These are phyloP conservation scores for Oehlia diaphana DNA, from an alignment of 192 early-diverging fungal genomes.

Conservation along the genomic window DNA sequence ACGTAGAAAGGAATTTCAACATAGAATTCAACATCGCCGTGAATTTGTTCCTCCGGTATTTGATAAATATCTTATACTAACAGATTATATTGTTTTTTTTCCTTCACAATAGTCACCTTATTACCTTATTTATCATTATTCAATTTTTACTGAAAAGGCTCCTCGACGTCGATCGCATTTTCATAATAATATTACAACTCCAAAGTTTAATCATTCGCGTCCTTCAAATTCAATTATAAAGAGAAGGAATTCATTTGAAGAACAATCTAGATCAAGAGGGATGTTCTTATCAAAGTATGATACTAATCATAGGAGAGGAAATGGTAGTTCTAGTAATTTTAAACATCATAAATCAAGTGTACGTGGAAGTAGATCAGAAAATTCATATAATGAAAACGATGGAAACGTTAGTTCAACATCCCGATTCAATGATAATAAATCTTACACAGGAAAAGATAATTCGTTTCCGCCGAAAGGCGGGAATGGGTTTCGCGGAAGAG, in stretches of 20 bases:
- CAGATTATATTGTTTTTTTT: not conserved
- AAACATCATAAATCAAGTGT: not conserved
- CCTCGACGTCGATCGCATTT: too few species aligned
- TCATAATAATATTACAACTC: not conserved
- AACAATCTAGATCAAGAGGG: not conserved
- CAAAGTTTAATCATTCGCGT: not conserved
- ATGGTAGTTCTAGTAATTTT: not conserved
- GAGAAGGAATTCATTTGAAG: not conserved
- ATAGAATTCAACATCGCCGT: not conserved
- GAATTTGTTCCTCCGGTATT: not conserved
- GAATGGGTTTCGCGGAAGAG: not conserved
- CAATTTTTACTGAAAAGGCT: not conserved
- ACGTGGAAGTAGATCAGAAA: not conserved
- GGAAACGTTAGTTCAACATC: not conserved
- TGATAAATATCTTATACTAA: not conserved
- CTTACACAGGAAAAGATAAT: not conserved
- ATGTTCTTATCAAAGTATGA: not conserved
- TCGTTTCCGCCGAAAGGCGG: too few species aligned
- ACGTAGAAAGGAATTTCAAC: constrained; percentile 5
- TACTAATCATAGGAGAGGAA: not conserved
- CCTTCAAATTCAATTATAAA: not conserved
- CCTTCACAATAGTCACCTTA: not conserved
- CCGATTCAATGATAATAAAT: not conserved
- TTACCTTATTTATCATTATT: not conserved
- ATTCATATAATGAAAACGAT: not conserved